A percentile compares a stretch with the other conserved stretches of the same genome.
Conservation (phyloP, 1,139 yeast genomes). For the Kodamaea plutei region DNA sequence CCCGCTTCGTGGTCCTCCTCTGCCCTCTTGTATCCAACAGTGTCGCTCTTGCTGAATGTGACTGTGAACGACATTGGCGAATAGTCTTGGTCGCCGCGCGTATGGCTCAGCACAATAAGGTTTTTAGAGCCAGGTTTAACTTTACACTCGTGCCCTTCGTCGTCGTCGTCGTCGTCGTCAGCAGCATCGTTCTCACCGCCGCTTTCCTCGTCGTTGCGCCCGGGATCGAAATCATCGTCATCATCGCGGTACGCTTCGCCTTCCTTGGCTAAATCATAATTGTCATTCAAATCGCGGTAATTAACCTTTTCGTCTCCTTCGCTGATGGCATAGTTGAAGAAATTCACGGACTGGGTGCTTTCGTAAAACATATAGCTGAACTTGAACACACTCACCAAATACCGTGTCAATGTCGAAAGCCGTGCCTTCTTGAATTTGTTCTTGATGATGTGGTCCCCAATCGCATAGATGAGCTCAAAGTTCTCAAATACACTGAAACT, state of each 20-base stretch:
- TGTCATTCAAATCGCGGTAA: constrained; percentile 35
- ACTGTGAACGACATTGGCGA: constrained; percentile 23
- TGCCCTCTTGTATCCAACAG: constrained; percentile 4
- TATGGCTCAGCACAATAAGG: constrained; percentile 13
- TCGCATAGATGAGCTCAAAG: constrained; percentile 39
- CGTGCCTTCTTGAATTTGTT: constrained; percentile 16
- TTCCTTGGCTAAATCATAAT: constrained; percentile 27
- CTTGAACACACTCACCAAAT: constrained; percentile 26
- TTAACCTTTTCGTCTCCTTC: constrained; percentile 26
- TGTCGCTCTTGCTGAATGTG: constrained; percentile 17
- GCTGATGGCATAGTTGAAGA: constrained; percentile 36
- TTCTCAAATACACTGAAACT: constrained; percentile 41
- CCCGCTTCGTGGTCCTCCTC: not conserved
- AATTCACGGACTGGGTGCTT: constrained; percentile 38
- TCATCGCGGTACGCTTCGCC: constrained; percentile 16
- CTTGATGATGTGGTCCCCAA: constrained; percentile 35
- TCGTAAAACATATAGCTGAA: constrained; percentile 31
- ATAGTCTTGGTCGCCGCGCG: constrained; percentile 10
- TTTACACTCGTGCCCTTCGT: constrained; percentile 10
- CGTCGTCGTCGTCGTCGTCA: constrained; percentile 5
- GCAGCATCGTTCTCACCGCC: constrained; percentile 13
- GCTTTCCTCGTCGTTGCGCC: too few species aligned
- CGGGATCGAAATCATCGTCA: constrained; percentile 13
- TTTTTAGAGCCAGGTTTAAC: constrained; percentile 18
- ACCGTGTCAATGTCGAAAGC: constrained; percentile 17